phyloP scores from a whole-genome alignment of 2,329 filamentous ascomycete species.

The Claviceps africana region DNA sequence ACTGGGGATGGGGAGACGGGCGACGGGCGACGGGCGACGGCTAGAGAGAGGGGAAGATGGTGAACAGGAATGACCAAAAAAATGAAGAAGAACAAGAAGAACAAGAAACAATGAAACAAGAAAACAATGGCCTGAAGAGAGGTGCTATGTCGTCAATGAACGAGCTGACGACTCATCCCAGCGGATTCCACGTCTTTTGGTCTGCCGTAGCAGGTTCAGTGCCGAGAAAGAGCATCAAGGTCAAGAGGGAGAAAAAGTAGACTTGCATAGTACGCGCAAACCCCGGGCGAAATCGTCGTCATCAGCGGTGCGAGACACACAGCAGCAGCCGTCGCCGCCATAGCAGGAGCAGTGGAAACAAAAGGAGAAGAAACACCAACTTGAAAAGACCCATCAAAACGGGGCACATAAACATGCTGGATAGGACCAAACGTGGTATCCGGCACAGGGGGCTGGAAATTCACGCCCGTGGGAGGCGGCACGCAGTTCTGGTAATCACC shows the following conservation, averaged over 20 bases:
- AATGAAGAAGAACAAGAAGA: neutral
- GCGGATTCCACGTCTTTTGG: neutral
- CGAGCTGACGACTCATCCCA: too few species aligned
- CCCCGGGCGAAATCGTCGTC: constrained; percentile 18
- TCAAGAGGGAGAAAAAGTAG: neutral
- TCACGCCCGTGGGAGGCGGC: constrained; percentile 29
- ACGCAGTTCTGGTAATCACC: constrained; percentile 28
- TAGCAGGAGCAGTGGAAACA: constrained; percentile 12
- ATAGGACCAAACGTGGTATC: constrained; percentile 43
- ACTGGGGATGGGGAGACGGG: too few species aligned
- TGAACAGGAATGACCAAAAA: constrained; percentile 1
- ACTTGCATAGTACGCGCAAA: constrained; percentile 28
- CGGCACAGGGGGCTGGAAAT: constrained; percentile 45
- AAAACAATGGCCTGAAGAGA: too few species aligned
- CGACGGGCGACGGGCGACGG: too few species aligned
- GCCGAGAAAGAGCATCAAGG: neutral
- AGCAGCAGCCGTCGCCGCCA: constrained; percentile 5
- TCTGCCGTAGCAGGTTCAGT: neutral
- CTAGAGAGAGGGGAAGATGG: too few species aligned
- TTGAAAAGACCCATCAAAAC: constrained; percentile 28
- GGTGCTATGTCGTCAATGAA: too few species aligned
- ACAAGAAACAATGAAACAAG: neutral
- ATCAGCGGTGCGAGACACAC: constrained; percentile 11
- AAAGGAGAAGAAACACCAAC: constrained; percentile 16
- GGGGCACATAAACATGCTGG: constrained; percentile 41